These are phyloP conservation scores for Abortiporus biennis DNA, from an alignment of 1,284 basidiomycete species.

Conservation along the genomic window DNA sequence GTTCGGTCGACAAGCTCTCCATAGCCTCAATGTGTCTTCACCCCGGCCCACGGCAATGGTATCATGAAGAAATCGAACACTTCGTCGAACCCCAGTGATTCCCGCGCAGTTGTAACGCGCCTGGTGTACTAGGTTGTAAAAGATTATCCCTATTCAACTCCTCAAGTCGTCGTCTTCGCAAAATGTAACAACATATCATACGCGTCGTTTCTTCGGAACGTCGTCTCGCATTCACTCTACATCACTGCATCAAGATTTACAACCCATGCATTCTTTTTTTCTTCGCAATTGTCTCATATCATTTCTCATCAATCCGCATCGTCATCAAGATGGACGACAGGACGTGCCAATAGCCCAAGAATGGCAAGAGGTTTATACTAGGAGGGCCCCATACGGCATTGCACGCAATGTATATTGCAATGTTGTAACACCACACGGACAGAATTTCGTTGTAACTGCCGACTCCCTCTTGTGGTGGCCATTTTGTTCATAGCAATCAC, in stretches of 20 bases:
- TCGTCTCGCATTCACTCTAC: conserved; percentile 46
- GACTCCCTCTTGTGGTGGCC: conserved; percentile 23
- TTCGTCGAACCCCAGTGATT: conserved; percentile 9
- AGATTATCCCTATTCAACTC: conserved; percentile 21
- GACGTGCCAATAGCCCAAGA: conserved; percentile 7
- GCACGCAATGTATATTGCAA: conserved; percentile 17
- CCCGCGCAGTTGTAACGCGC: no score
- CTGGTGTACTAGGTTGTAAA: conserved; percentile 27
- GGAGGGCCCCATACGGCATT: conserved; percentile 14
- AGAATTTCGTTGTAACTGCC: conserved; percentile 31
- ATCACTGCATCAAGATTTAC: conserved; percentile 43
- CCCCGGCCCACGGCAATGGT: conserved; percentile 46
- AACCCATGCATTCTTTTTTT: conserved; percentile 77
- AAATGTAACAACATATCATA: conserved; percentile 73
- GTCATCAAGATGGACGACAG: conserved; percentile 25
- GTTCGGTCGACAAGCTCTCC: conserved; percentile 67
- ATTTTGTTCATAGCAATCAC: conserved; percentile 11
- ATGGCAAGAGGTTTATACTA: conserved; percentile 7
- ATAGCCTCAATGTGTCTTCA: conserved; percentile 52
- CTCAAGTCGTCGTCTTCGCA: conserved; percentile 32
- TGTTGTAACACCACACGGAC: conserved; percentile 34
- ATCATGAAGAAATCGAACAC: no score
- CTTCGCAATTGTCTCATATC: conserved; percentile 26
- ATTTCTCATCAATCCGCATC: conserved; percentile 1
- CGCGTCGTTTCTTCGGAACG: conserved; percentile 53